Base-by-base conservation (phyloP, 2,329 filamentous ascomycete genomes). In the Colletotrichum somersetense region DNA sequence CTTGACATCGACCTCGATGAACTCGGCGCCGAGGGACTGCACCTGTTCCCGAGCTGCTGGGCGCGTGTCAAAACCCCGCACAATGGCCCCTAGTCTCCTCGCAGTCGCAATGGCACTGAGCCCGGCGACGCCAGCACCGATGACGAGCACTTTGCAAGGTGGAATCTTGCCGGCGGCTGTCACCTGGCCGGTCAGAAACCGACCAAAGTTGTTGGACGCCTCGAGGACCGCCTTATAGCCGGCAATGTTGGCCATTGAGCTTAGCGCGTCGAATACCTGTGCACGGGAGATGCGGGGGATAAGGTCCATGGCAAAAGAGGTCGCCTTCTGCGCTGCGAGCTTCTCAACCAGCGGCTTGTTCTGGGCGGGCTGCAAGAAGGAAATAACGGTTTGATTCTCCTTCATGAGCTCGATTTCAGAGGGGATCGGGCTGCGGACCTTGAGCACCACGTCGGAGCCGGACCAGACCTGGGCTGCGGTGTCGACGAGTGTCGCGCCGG, bases 181-280 rank as follows among this genome's bases (percentile, higher is more conserved):
- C 20, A 95, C 93, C 80, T 97, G 95, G 38, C 94, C 95, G 16
- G 94, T 97, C 75, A 97, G 83, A 78, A 97, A 97, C 57, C 94
- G 90, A 64, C 94, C 94, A 81, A 97, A 97, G 74, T 92, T 91
- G 81, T 97, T 97, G 18, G 93, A 95, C 1, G 94, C 95, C 81
- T 97, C 94, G 55, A 97, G 85, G 1, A 97, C 93, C 52, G 94
- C 95, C 81, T 97, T 97, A 83, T 97, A 97, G 0, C 95, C 95
- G 30, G 94, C 93, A 83, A 97, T 97, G 77, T 97, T 97, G 72
- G 95, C 94, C 95, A 97, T 97, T 12, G 93, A 96, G 80, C 93
- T 95, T 67, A 97, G 86, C 0, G 94, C 94, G 81, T 97, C 94
- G 77, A 97, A 97, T 0, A 93, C 91, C 79, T 97, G 95, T 1